A percentile compares a stretch with the other conserved stretches of the same genome.
phyloP scores from a whole-genome alignment of 352 stramenopile genomes.

The Globisporangium iwayamae region DNA sequence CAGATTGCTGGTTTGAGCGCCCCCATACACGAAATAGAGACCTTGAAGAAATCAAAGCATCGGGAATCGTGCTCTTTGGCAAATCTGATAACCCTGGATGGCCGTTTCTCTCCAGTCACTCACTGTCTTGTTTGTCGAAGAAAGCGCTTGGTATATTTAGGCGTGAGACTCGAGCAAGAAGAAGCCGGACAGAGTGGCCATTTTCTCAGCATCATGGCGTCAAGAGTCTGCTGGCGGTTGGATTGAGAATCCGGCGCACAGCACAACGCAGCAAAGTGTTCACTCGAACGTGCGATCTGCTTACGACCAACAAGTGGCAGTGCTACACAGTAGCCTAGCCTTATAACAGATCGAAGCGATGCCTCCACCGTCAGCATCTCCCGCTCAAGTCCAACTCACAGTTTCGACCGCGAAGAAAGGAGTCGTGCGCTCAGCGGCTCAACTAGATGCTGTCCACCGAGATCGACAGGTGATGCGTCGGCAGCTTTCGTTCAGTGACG shows the following conservation, averaged over 20 bases:
- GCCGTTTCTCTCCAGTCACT: constrained; percentile 1
- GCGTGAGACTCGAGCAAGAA: constrained; percentile 8
- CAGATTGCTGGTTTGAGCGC: neutral
- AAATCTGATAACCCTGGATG: neutral
- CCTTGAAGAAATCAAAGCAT: neutral
- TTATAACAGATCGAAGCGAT: neutral
- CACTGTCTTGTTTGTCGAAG: neutral
- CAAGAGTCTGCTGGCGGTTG: neutral
- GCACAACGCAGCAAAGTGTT: neutral
- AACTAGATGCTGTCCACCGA: constrained; percentile 27
- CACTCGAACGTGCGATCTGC: neutral
- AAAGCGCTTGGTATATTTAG: constrained; percentile 13
- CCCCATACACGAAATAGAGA: constrained; percentile 5
- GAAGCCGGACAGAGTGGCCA: neutral
- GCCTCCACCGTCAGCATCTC: neutral
- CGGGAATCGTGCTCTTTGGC: neutral
- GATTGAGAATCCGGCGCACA: neutral
- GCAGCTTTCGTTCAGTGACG: constrained; percentile 33
- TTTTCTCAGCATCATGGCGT: constrained; percentile 8
- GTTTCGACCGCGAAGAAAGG: neutral
- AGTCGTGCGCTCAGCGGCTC: constrained; percentile 13
- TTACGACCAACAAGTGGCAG: neutral
- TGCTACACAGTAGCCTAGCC: neutral
- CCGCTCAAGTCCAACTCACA: constrained; percentile 6
- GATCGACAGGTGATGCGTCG: constrained; percentile 30